A percentile compares a stretch with the other conserved stretches of the same genome.
Evolutionary conservation across 306 rosid species (phyloP).

Genomic region (Ormosia semicastrata): DNA sequence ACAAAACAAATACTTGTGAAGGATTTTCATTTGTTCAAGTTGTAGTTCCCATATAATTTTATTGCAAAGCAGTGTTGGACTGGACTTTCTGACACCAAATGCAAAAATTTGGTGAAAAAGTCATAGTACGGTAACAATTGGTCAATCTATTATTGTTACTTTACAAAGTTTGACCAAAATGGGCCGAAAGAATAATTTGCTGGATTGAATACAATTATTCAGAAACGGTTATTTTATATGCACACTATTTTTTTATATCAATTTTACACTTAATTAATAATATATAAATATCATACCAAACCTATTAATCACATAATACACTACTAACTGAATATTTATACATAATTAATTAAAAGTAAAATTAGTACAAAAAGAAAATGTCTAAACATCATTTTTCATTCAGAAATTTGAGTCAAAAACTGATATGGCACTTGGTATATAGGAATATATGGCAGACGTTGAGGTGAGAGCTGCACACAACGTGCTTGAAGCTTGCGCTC

Average conservation of each 20-base stretch:
- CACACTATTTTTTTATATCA: too few species aligned
- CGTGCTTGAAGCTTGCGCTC: conserved; percentile 93
- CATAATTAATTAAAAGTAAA: too few species aligned
- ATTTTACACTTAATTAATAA: too few species aligned
- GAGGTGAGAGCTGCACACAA: conserved; percentile 97
- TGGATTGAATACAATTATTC: background rate
- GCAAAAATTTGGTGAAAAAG: background rate
- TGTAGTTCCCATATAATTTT: background rate
- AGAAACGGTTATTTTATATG: too few species aligned
- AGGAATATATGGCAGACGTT: conserved; percentile 86
- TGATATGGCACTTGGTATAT: background rate
- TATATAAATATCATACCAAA: too few species aligned
- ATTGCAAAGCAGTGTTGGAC: background rate
- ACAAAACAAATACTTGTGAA: too few species aligned
- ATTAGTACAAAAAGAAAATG: too few species aligned
- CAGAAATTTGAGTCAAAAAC: background rate
- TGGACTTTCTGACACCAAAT: background rate
- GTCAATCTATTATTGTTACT: background rate
- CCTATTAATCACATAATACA: too few species aligned
- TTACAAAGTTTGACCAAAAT: background rate
- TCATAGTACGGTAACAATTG: background rate
- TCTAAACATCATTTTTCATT: too few species aligned
- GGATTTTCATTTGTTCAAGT: background rate
- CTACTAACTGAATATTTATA: too few species aligned
- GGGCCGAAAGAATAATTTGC: background rate